Base-by-base conservation (phyloP, 768 basidiomycete genomes). In the Xerocomus spinulosus region DNA sequence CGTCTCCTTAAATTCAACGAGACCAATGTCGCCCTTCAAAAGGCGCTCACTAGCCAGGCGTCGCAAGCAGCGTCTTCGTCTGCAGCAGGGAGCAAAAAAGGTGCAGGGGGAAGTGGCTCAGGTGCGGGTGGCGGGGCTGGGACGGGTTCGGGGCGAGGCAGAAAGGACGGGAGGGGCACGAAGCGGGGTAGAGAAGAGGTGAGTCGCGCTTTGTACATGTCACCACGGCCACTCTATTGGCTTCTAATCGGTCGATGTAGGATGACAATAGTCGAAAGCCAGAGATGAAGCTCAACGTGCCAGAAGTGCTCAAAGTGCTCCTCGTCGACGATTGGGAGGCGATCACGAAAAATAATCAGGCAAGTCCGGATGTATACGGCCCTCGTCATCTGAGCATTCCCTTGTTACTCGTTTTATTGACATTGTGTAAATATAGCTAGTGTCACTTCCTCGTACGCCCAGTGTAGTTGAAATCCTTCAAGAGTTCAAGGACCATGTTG, bases 291-390 rank as follows among this genome's bases (percentile, higher is more conserved):
- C 74, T 99, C 42, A 79, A 74, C 49, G 83, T 96, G 5, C 96
- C 95, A 0, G 96, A 97, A 58, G 66, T 78, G n/a, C 76, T 98
- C 52, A 97, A 96, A 66, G 78, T 83, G 25, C 76, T 87, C 39
- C 75, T 99, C 30, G 93, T 98, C 2, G 93, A 98, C 60, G 96
- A 98, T 57, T 99, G 96, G 96, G 95, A 98, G 68, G 81, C 85
- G 5, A 83, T 98, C 32, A 98, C 96, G 44, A 97, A 96, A 73
- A 89, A 93, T 63, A 82, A 83, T 56, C 88, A 92, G 79, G 95
- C 87, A 49, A 23, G 68, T 14, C n/a, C 35, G 17, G 18, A 41
- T 39, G 4, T 40, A 28, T n/a, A 18, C 26, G 1, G 24, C 41
- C 41, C 20, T 17, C 54, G 6, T n/a, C 8, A 44, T 33, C 30